A percentile compares a stretch with the other conserved stretches of the same genome.
phyloP scores from a whole-genome alignment of 441 rosid genomes.

The Jatropha multifida region DNA sequence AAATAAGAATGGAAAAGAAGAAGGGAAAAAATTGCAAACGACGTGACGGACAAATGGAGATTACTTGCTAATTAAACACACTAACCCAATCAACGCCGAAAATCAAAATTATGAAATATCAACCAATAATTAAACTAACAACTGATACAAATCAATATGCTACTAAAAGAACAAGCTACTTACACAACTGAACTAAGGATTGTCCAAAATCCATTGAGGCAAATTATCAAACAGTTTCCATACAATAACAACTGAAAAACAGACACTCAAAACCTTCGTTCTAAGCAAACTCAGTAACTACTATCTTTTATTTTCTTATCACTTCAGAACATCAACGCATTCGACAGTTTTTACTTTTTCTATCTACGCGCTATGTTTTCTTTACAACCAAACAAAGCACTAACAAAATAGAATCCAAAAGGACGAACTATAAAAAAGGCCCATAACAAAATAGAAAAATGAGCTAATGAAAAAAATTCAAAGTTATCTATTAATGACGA shows the following conservation, averaged over 20 bases:
- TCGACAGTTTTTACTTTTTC: background rate
- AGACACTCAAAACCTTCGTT: too few species aligned
- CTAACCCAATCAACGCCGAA: background rate
- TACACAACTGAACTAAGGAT: background rate
- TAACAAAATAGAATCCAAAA: conserved; percentile 21
- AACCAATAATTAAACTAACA: background rate
- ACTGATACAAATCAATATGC: background rate
- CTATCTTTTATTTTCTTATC: background rate
- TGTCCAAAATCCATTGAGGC: background rate
- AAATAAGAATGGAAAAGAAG: background rate
- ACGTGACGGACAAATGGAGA: background rate
- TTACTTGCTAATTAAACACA: background rate
- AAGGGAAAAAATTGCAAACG: background rate
- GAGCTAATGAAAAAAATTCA: too few species aligned
- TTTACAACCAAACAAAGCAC: background rate
- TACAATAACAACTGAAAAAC: background rate
- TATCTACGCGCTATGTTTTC: background rate
- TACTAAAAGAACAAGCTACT: too few species aligned
- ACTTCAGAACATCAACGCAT: background rate
- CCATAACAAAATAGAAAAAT: background rate
- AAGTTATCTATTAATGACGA: background rate
- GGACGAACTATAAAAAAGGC: background rate
- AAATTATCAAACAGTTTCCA: conserved; percentile 12
- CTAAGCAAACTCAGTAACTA: background rate
- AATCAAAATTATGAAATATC: background rate